Evolutionary conservation across 805 yeast species (phyloP), one percentile per base, ranked within the genome.

Genomic region (Saccharomycopsis amapae): DNA sequence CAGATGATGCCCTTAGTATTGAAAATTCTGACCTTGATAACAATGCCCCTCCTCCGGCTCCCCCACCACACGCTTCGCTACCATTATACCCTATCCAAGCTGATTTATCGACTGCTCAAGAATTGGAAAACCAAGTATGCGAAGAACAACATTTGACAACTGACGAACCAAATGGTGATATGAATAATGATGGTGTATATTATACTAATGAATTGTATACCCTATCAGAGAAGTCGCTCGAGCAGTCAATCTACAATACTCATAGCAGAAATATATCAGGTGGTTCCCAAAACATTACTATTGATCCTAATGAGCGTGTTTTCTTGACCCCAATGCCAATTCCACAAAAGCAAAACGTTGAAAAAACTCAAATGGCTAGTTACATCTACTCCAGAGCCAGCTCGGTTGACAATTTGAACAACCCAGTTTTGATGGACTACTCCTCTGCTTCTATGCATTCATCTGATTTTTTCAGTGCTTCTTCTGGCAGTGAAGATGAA

Each of bases 141-240:
- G n/a, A n/a, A n/a, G n/a, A n/a, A 28, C n/a, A 28, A 15, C 2
- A 28, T 28, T 15, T 28, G 13, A 15, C n/a, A 28, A 13, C 32
- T 28, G 2, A 28, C n/a, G 32, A 13, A 15, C 32, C 32, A 28
- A 15, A 28, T 13, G 13, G n/a, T 15, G 32, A 28, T 28, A 13
- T 13, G 13, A 28, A 13, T 13, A 15, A 28, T 13, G 13, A 28
- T 28, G 32, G n/a, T 15, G 13, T 28, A 13, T 28, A 10, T 24
- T 25, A 35, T 3, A 22, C 24, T 22, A 43, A 38, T 40, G 51
- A 48, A 9, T 35, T 48, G 10, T 48, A 48, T 22, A 48, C 51
- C 5, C 28, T 48, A 6, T 40, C 45, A 2, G 51, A 48, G 28
- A 48, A 48, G 34, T 48, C 51, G 17, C 34, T 48, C 20, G 51